Evolutionary conservation across 768 basidiomycete species (phyloP).

Genomic region (Lentinula detonsa): DNA sequence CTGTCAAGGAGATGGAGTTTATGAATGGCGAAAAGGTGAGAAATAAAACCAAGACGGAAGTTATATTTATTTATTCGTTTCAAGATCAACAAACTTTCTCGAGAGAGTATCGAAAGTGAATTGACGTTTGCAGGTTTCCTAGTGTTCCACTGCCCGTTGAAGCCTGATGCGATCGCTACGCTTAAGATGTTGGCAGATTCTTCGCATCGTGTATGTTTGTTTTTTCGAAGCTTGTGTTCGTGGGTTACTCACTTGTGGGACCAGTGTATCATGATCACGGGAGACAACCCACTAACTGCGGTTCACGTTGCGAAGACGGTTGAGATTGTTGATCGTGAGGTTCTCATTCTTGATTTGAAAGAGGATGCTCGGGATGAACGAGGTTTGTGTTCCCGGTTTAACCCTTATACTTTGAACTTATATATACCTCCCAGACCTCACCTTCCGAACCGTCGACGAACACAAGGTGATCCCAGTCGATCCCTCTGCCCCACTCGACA

Average conservation of each 20-base stretch:
- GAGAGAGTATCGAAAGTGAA: slow-evolving; percentile 73
- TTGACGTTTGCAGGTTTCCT: slow-evolving; percentile 92
- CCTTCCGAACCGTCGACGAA: slow-evolving; percentile 94
- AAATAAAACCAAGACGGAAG: background rate
- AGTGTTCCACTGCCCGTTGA: slow-evolving; percentile 98
- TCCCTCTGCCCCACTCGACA: slow-evolving; percentile 73
- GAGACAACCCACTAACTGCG: slow-evolving; percentile 96
- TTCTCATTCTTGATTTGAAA: slow-evolving; percentile 83
- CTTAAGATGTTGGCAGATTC: slow-evolving; percentile 95
- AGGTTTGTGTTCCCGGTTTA: slow-evolving; percentile 38
- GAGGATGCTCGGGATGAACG: slow-evolving; percentile 69
- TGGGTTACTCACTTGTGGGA: background rate
- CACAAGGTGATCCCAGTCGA: slow-evolving; percentile 82
- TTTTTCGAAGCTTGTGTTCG: background rate
- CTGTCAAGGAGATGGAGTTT: slow-evolving; percentile 74
- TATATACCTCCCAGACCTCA: slow-evolving; percentile 55
- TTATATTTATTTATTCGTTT: too few species aligned
- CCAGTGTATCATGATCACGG: slow-evolving; percentile 98
- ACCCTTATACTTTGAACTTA: background rate
- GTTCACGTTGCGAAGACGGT: slow-evolving; percentile 94
- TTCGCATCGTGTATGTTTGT: slow-evolving; percentile 78
- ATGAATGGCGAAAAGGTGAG: slow-evolving; percentile 66
- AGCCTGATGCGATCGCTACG: slow-evolving; percentile 84
- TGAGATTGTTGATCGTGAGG: slow-evolving; percentile 95
- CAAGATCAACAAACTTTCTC: slow-evolving; percentile 78